Evolutionary conservation across 495 filamentous ascomycete genomes (phyloP).

Genomic region (Sporormia fimetaria): DNA sequence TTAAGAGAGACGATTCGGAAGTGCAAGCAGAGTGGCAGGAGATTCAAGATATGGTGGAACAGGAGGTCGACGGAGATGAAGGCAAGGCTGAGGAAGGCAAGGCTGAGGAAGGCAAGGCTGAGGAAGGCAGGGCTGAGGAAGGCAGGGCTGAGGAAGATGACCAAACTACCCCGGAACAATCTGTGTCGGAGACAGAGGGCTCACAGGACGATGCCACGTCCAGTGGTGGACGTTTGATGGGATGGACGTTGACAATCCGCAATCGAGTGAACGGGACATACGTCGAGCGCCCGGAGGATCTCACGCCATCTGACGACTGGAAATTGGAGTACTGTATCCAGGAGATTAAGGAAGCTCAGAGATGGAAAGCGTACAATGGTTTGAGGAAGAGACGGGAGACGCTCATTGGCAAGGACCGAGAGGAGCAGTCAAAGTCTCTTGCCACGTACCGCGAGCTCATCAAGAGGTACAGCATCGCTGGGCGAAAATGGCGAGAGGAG

Average conservation of each 20-base stretch:
- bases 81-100: conserved; percentile 14
- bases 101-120: conserved; percentile 12
- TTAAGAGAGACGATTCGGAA: conserved; percentile 24
- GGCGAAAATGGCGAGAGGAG: conserved; percentile 39
- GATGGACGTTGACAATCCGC: conserved; percentile 54
- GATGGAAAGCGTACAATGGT: conserved; percentile 39
- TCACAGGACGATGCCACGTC: conserved; percentile 13
- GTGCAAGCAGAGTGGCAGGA: conserved; percentile 21
- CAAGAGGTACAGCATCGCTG: conserved; percentile 35
- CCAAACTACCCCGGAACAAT: conserved; percentile 2
- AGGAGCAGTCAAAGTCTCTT: conserved; percentile 31
- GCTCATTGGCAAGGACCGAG: conserved; percentile 29
- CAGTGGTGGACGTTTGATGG: conserved; percentile 39
- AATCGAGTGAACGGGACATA: conserved; percentile 60
- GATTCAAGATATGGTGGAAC: conserved; percentile 22
- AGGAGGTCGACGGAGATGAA: conserved; percentile 41
- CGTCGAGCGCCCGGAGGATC: conserved; percentile 47
- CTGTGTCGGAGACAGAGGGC: background rate
- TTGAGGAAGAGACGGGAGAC: conserved; percentile 42
- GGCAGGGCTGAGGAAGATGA: conserved; percentile 12
- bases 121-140: conserved; percentile 7
- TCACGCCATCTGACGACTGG: conserved; percentile 52
- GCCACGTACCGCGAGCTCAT: conserved; percentile 37
- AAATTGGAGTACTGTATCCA: conserved; percentile 60
- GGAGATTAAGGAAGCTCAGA: conserved; percentile 36